Evolutionary conservation across 2,329 filamentous ascomycete genomes (phyloP), one percentile per base, ranked within the genome.

Genomic region (Parastagonospora nodorum): DNA sequence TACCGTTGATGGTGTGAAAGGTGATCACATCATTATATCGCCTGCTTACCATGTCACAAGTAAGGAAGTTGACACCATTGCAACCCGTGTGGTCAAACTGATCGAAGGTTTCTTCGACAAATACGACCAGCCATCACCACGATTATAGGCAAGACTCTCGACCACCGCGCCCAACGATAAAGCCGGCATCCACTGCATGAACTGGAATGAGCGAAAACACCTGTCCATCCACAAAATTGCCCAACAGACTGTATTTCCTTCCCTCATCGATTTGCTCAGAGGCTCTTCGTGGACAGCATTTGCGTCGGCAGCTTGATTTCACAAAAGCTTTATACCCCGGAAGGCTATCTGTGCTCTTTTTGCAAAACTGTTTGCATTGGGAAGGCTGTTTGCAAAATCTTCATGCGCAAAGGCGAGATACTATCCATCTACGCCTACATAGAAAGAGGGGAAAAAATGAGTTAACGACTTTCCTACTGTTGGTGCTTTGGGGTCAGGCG

Each of bases 21-120:
- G 88, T 8, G 89, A 92, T 63, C 87, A 90, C 68, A 75, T 90
- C 31, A 78, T 92, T 24, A 63, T 92, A 9, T 82, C 87, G 1
- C 89, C 89, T 5, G 80, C 88, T 1, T 90, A 85, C 71, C 90
- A 83, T 38, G 78, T 87, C 16, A 84, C 80, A 1, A 72, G 73
- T 37, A 76, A 76, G 7, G 84, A 88, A 15, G 74, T 89, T 44
- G 77, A 82, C 11, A 64, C 75, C 19, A 82, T 88, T 45, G 83
- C 83, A 2, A 73, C 79, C 14, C 77, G 74, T 0, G 74, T 84
- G 2, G 71, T 68, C 4, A 73, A 66, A n/a, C 78, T 88, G 14
- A 71, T 89, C 16, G 67, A 75, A 11, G 80, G 82, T 14, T 79
- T 73, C 59, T 79, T 80, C 45, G 53, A 51, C 3, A 49, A 57